Percentiles rank a stretch among this genome's conserved stretches.
Evolutionary conservation across 257 asterid species (phyloP).

Genomic region (Solanum ahanhuiri): DNA sequence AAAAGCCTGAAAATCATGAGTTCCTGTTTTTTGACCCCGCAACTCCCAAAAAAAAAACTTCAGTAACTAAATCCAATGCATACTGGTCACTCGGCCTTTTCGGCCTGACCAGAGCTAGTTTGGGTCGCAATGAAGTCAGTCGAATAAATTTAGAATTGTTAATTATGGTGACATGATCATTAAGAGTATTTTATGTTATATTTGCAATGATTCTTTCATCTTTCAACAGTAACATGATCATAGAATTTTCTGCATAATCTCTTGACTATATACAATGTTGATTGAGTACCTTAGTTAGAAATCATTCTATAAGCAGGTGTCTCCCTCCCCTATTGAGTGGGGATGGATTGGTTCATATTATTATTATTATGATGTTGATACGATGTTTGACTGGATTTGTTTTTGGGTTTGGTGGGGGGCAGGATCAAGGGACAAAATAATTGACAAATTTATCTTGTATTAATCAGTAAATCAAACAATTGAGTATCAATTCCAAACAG

Average conservation of each 20-base stretch:
- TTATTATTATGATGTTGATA: not conserved
- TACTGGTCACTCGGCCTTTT: not conserved
- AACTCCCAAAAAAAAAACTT: not conserved
- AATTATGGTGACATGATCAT: not conserved
- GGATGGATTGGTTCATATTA: not conserved
- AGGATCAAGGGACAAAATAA: not conserved
- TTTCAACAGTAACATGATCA: not conserved
- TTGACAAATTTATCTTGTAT: not conserved
- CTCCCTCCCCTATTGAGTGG: not conserved
- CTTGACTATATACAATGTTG: not conserved
- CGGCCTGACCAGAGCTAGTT: not conserved
- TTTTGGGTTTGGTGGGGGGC: not conserved
- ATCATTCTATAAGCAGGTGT: not conserved
- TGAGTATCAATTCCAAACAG: not conserved
- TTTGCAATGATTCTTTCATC: too few species aligned
- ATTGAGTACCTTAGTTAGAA: not conserved
- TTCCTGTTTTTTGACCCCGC: not conserved
- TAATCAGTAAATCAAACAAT: not conserved
- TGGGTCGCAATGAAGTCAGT: not conserved
- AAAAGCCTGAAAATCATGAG: not conserved
- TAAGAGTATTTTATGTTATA: too few species aligned
- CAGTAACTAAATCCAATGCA: not conserved
- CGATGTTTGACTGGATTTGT: not conserved
- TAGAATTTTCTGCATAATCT: not conserved
- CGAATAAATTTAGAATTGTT: too few species aligned